Evolutionary conservation across 2,329 filamentous ascomycete species (phyloP).

Genomic region (Truncatella angustata): DNA sequence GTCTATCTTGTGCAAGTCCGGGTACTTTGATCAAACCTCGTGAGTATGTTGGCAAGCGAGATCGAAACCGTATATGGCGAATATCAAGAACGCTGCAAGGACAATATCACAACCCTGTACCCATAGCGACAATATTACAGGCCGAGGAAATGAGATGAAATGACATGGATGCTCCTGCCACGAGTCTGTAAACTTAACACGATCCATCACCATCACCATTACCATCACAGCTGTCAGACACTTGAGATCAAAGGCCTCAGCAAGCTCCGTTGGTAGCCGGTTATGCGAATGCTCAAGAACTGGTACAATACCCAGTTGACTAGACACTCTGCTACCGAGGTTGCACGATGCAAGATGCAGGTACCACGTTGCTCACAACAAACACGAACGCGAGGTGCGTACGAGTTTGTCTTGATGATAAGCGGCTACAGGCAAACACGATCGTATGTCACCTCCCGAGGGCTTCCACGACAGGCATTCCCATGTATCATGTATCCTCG

Average conservation of each 20-base stretch:
- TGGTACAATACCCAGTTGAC: not conserved
- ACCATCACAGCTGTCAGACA: no score
- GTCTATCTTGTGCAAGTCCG: conserved; percentile 17
- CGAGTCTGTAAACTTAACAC: no score
- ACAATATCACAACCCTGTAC: no score
- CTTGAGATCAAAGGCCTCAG: not conserved
- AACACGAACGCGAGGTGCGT: not conserved
- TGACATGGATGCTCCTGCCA: no score
- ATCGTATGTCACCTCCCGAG: not conserved
- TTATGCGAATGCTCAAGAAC: not conserved
- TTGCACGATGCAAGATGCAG: no score
- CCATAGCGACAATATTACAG: no score
- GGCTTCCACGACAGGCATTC: not conserved
- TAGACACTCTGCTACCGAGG: no score
- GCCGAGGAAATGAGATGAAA: no score
- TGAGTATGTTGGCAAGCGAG: not conserved
- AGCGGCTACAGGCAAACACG: not conserved
- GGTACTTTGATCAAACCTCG: conserved; percentile 7
- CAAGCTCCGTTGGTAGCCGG: no score
- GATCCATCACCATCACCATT: no score
- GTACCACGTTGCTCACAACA: not conserved
- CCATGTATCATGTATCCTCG: not conserved
- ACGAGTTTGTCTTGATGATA: not conserved
- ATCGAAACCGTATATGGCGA: not conserved
- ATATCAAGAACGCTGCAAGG: no score